Evolutionary conservation across 345 rosid species (phyloP).

Genomic region (Carallia pectinifolia): DNA sequence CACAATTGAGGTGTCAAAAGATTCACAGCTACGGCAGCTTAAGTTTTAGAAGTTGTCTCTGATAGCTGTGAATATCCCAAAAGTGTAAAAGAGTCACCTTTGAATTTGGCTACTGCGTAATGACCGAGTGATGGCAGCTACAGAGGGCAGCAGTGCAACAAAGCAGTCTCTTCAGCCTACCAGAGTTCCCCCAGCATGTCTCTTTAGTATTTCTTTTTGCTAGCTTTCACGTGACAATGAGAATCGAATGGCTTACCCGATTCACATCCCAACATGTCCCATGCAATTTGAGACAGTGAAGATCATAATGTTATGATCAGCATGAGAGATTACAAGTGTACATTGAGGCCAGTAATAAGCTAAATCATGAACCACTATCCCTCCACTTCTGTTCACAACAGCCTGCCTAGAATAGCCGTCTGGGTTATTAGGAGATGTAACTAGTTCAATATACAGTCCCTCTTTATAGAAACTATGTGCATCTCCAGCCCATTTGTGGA

Average conservation of each 20-base stretch:
- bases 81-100: slow-evolving; percentile 40
- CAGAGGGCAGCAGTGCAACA: slow-evolving; percentile 52
- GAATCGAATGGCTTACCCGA: slow-evolving; percentile 53
- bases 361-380: slow-evolving; percentile 75
- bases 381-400: slow-evolving; percentile 67
- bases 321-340: slow-evolving; percentile 61
- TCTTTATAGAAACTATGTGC: slow-evolving; percentile 46
- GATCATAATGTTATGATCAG: slow-evolving; percentile 75
- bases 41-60: slow-evolving; percentile 53
- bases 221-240: too few relatives aligned
- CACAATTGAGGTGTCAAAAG: slow-evolving; percentile 87
- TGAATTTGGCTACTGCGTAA: slow-evolving; percentile 38
- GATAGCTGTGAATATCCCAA: slow-evolving; percentile 41
- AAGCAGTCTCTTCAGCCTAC: slow-evolving; percentile 60
- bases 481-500: slow-evolving; percentile 87
- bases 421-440: slow-evolving; percentile 92
- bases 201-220: too few relatives aligned
- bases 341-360: slow-evolving; percentile 98
- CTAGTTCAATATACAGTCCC: slow-evolving; percentile 83
- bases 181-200: slow-evolving; percentile 36
- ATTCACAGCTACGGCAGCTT: slow-evolving; percentile 84
- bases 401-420: slow-evolving; percentile 67
- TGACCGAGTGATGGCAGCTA: slow-evolving; percentile 68
- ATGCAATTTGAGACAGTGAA: slow-evolving; percentile 84
- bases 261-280: slow-evolving; percentile 90